Conservation (phyloP, 202 grass and related monocot genomes). For the Carex arenaria region DNA sequence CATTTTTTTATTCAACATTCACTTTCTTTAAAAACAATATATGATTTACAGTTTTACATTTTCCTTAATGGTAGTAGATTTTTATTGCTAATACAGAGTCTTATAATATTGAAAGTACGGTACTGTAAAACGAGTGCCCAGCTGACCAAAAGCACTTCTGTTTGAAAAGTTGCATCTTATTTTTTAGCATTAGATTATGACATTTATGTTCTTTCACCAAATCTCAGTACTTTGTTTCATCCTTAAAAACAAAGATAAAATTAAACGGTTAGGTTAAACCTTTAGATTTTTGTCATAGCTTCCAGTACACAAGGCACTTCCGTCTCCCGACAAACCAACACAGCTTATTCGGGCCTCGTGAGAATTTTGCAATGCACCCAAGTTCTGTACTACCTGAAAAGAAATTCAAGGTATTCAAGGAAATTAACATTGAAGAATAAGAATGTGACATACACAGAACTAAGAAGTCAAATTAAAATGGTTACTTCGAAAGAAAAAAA, state of each 20-base stretch:
- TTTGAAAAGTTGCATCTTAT: not conserved
- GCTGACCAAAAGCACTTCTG: not conserved
- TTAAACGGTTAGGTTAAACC: constrained; percentile 27
- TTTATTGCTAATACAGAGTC: not conserved
- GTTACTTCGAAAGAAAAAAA: not conserved
- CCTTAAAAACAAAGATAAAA: not conserved
- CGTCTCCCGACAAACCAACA: constrained; percentile 87
- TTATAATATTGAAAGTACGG: not conserved
- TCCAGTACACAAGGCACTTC: constrained; percentile 98
- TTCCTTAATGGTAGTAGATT: not conserved
- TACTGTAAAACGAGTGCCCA: not conserved
- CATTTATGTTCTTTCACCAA: constrained; percentile 4
- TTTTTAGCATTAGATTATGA: not conserved
- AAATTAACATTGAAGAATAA: not conserved
- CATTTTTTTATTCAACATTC: not conserved
- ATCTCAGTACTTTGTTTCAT: not conserved
- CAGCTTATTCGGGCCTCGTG: constrained; percentile 88
- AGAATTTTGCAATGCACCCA: constrained; percentile 83
- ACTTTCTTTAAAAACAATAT: not conserved
- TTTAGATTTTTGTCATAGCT: constrained; percentile 99
- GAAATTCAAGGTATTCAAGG: not conserved
- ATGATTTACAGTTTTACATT: not conserved
- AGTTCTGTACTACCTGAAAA: constrained; percentile 71
- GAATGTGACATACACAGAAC: not conserved
- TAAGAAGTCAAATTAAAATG: not conserved